A percentile compares a stretch with the other conserved stretches of the same genome.
Conservation (phyloP, 2,329 filamentous ascomycete genomes). For the Scopulariopsis brevicaulis region DNA sequence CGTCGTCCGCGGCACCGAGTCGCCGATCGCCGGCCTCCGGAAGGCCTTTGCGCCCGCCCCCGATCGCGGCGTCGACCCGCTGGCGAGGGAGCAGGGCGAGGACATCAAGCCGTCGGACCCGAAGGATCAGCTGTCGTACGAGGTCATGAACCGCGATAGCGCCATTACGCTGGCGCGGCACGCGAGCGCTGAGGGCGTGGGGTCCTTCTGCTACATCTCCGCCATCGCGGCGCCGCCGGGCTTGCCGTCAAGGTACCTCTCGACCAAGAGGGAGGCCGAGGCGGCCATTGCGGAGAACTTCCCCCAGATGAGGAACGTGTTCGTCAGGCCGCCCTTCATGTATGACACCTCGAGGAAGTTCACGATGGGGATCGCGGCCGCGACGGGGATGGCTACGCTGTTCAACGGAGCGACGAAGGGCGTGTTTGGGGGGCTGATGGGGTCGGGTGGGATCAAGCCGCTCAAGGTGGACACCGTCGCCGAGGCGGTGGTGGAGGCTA, state of each 20-base stretch:
- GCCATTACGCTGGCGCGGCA: conserved; percentile 76
- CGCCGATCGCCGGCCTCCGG: conserved; percentile 64
- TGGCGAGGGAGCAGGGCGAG: conserved; percentile 47
- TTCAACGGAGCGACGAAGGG: conserved; percentile 72
- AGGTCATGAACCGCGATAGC: conserved; percentile 90
- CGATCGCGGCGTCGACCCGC: conserved; percentile 54
- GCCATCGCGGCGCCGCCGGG: conserved; percentile 79
- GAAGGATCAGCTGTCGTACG: conserved; percentile 79
- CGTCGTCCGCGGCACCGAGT: conserved; percentile 72
- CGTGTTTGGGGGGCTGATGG: conserved; percentile 64
- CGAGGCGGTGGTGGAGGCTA: conserved; percentile 79
- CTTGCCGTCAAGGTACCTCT: conserved; percentile 75
- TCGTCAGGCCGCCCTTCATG: conserved; percentile 77
- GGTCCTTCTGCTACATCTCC: conserved; percentile 77
- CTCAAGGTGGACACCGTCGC: conserved; percentile 79
- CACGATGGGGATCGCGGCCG: conserved; percentile 74
- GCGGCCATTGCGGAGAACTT: conserved; percentile 60
- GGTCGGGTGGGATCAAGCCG: conserved; percentile 74
- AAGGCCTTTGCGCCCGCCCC: conserved; percentile 65
- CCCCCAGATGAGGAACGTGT: conserved; percentile 65
- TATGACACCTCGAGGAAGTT: conserved; percentile 75
- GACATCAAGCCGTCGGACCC: conserved; percentile 54
- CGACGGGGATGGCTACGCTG: conserved; percentile 61
- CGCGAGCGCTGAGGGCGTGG: conserved; percentile 50
- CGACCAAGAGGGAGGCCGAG: conserved; percentile 87